These are phyloP conservation scores for Flaveria brownii DNA, from an alignment of 129 eudicot species.

Conservation along the genomic window DNA sequence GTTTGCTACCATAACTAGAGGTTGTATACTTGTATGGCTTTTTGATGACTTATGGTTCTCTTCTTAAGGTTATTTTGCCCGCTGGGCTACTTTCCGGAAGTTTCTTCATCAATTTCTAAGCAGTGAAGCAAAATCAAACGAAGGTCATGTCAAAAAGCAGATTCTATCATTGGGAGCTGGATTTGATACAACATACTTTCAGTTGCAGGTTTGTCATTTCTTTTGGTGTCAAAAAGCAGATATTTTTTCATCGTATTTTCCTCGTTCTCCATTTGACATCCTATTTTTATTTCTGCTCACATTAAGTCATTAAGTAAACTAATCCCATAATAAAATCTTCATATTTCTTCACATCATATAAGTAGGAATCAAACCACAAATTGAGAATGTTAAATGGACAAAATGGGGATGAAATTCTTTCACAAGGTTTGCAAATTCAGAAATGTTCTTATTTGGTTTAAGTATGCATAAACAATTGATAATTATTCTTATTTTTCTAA, in stretches of 20 bases:
- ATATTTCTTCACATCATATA: neutral
- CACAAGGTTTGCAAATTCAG: neutral
- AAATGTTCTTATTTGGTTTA: constrained; percentile 13
- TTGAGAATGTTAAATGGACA: neutral
- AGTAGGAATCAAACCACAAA: neutral
- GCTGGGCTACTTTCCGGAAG: constrained; percentile 88
- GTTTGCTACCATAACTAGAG: constrained; percentile 22
- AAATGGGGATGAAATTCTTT: neutral
- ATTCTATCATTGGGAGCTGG: constrained; percentile 95
- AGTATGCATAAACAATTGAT: constrained; percentile 3
- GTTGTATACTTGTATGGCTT: neutral
- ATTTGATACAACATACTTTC: constrained; percentile 94
- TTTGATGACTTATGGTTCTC: constrained; percentile 19
- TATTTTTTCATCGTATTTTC: neutral
- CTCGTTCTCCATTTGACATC: neutral
- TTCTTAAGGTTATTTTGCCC: constrained; percentile 85
- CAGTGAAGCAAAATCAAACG: constrained; percentile 43
- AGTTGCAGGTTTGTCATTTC: constrained; percentile 66
- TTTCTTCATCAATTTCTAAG: constrained; percentile 73
- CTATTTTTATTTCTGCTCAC: neutral
- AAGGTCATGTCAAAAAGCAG: constrained; percentile 64
- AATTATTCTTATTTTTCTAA: neutral
- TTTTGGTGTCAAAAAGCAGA: too few species aligned
- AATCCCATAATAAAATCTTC: constrained; percentile 2
- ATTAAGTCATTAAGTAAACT: constrained; percentile 14